These are phyloP conservation scores for Lolium multiflorum DNA, from an alignment of 176 grass and related monocot genomes.

Conservation along the genomic window DNA sequence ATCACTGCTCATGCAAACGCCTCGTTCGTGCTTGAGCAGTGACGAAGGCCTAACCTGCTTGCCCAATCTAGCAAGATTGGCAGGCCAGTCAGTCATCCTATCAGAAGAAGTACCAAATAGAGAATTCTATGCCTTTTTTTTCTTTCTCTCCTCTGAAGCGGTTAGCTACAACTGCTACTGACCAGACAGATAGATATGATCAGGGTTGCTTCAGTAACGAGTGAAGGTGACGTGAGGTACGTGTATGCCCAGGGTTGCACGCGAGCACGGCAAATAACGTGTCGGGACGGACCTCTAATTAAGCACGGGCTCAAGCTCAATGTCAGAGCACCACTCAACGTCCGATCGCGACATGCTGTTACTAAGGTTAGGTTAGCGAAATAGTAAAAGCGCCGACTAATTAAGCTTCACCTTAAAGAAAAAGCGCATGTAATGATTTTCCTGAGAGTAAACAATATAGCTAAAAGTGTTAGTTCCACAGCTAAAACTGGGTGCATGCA, in stretches of 20 bases:
- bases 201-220: conserved; percentile 31
- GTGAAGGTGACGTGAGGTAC: neutral
- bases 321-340: neutral
- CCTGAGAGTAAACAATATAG: too few relatives aligned
- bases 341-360: neutral
- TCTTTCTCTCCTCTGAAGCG: too few relatives aligned
- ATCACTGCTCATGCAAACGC: neutral
- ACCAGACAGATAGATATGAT: neutral
- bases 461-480: too few relatives aligned
- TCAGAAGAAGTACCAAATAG: too few relatives aligned
- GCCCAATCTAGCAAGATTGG: conserved; percentile 19
- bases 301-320: neutral
- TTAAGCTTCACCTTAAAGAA: too few relatives aligned
- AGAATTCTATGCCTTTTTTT: neutral
- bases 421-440: too few relatives aligned
- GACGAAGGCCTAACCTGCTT: conserved; percentile 11
- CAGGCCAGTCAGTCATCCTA: too few relatives aligned
- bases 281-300: neutral
- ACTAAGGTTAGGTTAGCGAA: neutral
- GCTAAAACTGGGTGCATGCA: neutral
- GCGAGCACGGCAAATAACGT: conserved; percentile 1
- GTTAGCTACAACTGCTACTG: neutral
- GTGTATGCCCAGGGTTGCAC: too few relatives aligned
- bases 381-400: neutral
- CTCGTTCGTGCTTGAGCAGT: too few relatives aligned